phyloP scores from a whole-genome alignment of 2,329 filamentous ascomycete genomes.

The Alternaria hordeiaustralica region DNA sequence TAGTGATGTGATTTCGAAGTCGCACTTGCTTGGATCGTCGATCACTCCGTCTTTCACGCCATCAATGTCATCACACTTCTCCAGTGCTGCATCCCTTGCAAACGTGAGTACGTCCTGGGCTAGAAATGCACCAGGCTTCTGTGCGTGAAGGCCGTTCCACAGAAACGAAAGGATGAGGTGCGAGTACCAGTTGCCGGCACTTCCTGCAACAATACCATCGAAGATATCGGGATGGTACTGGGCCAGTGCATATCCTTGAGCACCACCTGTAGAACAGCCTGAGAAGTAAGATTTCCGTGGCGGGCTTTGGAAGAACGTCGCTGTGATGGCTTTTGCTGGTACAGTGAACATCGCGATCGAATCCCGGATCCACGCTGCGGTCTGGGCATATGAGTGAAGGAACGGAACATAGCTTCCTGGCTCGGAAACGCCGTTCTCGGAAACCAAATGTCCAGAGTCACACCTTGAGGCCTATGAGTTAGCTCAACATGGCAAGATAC shows the following conservation, averaged over 20 bases:
- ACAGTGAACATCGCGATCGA: not conserved
- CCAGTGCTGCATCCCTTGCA: not conserved
- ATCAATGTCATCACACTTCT: not conserved
- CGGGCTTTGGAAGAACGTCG: not conserved
- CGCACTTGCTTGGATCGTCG: not conserved
- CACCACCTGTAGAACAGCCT: not conserved
- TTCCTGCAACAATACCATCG: not conserved
- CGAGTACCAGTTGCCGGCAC: not conserved
- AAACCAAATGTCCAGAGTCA: not conserved
- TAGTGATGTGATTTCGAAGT: not conserved
- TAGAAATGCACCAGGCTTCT: not conserved
- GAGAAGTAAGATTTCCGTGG: not conserved
- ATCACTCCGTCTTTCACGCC: not conserved
- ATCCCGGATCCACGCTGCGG: not conserved
- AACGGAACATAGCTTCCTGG: not conserved
- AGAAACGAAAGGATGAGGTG: not conserved
- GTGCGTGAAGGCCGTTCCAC: not conserved
- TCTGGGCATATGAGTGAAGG: not conserved
- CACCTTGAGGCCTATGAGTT: not conserved
- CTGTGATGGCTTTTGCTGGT: not conserved
- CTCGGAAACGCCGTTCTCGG: not conserved
- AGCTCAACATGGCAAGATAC: not conserved
- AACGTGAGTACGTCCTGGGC: not conserved
- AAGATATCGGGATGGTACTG: not conserved
- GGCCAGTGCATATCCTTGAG: not conserved